Evolutionary conservation across 164 flowering plant species (phyloP).

Genomic region (Kingdonia uniflora): DNA sequence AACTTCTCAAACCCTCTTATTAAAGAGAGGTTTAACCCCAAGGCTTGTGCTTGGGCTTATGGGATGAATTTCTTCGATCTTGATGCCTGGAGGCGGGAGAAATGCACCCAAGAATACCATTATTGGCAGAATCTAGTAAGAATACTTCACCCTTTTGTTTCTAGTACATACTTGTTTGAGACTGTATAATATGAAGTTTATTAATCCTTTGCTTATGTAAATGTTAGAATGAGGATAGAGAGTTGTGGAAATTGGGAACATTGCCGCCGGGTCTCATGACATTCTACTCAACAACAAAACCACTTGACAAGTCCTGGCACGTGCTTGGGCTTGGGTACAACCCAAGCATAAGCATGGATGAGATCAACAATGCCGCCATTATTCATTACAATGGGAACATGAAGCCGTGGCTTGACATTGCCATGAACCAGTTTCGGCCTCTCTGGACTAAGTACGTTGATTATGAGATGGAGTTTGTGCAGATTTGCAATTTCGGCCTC

Average conservation of each 20-base stretch:
- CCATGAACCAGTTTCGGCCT: conserved; percentile 20
- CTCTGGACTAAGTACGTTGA: conserved; percentile 19
- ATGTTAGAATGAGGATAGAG: conserved; percentile 5
- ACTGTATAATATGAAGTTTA: not conserved
- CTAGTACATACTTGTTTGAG: not conserved
- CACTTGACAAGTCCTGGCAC: conserved; percentile 26
- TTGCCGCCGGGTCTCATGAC: conserved; percentile 15
- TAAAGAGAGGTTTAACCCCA: conserved; percentile 9
- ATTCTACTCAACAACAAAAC: conserved; percentile 22
- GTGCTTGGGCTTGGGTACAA: conserved; percentile 23
- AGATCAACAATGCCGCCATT: conserved; percentile 18
- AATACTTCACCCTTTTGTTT: too few species aligned
- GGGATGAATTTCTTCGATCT: conserved; percentile 12
- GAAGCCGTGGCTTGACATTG: conserved; percentile 20
- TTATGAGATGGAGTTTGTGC: conserved; percentile 10
- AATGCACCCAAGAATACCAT: conserved; percentile 9
- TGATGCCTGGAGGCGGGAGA: conserved; percentile 9
- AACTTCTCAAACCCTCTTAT: conserved; percentile 8
- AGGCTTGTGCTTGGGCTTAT: conserved; percentile 12
- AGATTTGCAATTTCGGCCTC: conserved; percentile 10
- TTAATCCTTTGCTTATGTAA: not conserved
- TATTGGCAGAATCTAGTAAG: conserved; percentile 9
- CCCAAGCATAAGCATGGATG: conserved; percentile 23
- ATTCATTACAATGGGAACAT: conserved; percentile 25
- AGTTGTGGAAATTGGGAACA: conserved; percentile 11